Base-by-base conservation (phyloP, 2,329 filamentous ascomycete genomes). In the Xylariaceae sp. region DNA sequence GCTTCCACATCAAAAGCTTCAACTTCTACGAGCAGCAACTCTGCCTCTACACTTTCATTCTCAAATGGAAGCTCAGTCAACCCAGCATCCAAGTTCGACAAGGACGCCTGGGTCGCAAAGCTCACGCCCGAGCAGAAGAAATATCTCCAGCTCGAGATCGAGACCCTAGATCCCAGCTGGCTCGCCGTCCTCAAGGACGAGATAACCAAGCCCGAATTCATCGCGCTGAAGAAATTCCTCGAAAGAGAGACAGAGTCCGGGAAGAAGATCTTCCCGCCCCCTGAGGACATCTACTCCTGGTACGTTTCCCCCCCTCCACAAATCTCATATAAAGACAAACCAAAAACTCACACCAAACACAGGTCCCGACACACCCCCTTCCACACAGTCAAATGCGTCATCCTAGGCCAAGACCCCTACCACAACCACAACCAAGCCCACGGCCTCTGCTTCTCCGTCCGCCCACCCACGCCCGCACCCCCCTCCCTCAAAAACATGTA, bases 311-410 rank as follows among this genome's bases (percentile, higher is more conserved):
- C 17, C 17, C 2, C 2, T 2, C 17, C 1, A 17, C 17, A 18
- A 18, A 18, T 18, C 17, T 18, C 17, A 18, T 2, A 2, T 2
- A 18, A 18, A 2, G 2, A 18, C 17, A 18, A 18, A 18, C 17
- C 17, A 18, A 15, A 15, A n/a, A n/a, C 42, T 45, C 10, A 45
- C 42, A 6, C 1, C 13, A 13, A 45, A 13, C 42, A 18, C 60
- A 97, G 93, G 93, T 97, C 93, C 62, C 89, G 92, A 30, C 89
- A 96, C 74, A 97, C 93, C 0, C 92, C 94, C 6, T 87, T 99
- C 68, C 79, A 88, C 77, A 88, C 82, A 11, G 92, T 97, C 73
- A 96, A 96, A 74, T 89, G 89, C 59, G 92, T 99, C 62, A 92
- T 99, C 70, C 76, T 97, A 57, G 94, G 94, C 65, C 94, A 99